These are phyloP conservation scores for Mariannaea sp. DNA, from an alignment of 2,329 filamentous ascomycete genomes.

Conservation along the genomic window DNA sequence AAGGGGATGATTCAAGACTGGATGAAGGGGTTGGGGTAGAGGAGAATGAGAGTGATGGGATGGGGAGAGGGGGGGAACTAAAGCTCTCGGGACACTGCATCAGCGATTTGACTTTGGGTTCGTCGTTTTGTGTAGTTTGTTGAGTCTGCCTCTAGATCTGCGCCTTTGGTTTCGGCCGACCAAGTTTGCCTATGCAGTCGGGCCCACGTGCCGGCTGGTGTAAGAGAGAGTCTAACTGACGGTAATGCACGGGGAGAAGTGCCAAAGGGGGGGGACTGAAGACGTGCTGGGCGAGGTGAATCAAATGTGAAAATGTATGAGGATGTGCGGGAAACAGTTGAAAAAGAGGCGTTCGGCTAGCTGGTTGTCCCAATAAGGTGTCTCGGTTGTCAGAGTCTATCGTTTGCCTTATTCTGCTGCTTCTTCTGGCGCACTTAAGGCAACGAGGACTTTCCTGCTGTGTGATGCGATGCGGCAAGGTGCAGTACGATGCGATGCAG, in stretches of 20 bases:
- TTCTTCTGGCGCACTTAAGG: slow-evolving; percentile 22
- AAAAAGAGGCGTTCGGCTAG: slow-evolving; percentile 20
- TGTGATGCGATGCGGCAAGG: slow-evolving; percentile 22
- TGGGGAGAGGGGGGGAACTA: slow-evolving; percentile 19
- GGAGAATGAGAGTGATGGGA: background rate
- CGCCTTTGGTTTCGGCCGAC: slow-evolving; percentile 21
- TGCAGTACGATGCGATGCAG: slow-evolving; percentile 17
- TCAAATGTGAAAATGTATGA: background rate
- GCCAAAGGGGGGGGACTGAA: background rate
- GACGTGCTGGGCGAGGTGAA: too few species aligned
- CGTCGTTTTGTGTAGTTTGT: slow-evolving; percentile 18
- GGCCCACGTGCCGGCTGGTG: slow-evolving; percentile 3
- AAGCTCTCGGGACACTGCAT: slow-evolving; percentile 25
- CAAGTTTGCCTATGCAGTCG: slow-evolving; percentile 7
- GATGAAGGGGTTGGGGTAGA: background rate
- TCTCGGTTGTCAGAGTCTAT: slow-evolving; percentile 21
- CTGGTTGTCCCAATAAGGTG: slow-evolving; percentile 10
- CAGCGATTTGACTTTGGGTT: slow-evolving; percentile 23
- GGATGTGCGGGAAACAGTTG: background rate
- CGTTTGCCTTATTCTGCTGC: slow-evolving; percentile 27
- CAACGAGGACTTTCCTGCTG: slow-evolving; percentile 4
- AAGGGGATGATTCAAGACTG: slow-evolving; percentile 7
- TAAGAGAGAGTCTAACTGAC: background rate
- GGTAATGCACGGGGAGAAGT: background rate
- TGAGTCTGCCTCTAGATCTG: slow-evolving; percentile 24